Percentiles rank a stretch among this genome's conserved stretches.
Conservation (phyloP, 2,329 filamentous ascomycete species). For the Septoria linicola region DNA sequence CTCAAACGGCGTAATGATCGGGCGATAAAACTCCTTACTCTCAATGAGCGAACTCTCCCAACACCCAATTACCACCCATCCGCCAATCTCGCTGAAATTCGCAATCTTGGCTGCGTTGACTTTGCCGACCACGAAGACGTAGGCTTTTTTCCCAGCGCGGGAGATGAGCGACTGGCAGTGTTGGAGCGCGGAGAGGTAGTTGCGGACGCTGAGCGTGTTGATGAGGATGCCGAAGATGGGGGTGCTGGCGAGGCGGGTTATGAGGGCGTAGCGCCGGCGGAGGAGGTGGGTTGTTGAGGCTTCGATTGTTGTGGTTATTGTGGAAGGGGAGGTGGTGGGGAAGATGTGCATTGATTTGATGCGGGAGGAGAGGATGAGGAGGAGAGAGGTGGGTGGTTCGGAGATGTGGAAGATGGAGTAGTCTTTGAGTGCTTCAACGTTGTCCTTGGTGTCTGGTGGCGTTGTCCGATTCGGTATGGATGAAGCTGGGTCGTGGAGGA, state of each 20-base stretch:
- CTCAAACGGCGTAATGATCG: conserved; percentile 94
- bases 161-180: conserved; percentile 71
- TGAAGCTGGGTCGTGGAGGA: conserved; percentile 76
- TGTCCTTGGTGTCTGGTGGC: conserved; percentile 50
- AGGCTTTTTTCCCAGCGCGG: conserved; percentile 85
- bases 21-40: conserved; percentile 81
- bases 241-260: conserved; percentile 75
- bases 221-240: conserved; percentile 91
- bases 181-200: conserved; percentile 80
- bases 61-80: conserved; percentile 96
- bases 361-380: conserved; percentile 82
- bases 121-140: conserved; percentile 95
- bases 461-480: conserved; percentile 80
- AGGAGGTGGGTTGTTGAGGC: conserved; percentile 60
- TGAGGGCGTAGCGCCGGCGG: conserved; percentile 81
- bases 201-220: conserved; percentile 88
- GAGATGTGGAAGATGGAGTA: conserved; percentile 85
- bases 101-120: conserved; percentile 93
- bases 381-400: conserved; percentile 73
- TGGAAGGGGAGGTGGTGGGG: conserved; percentile 50
- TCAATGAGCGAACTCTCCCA: conserved; percentile 96
- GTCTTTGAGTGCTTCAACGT: conserved; percentile 55
- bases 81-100: conserved; percentile 92
- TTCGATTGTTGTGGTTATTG: conserved; percentile 41
- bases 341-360: conserved; percentile 78